These are phyloP conservation scores for Geotrichum candidum DNA, from an alignment of 1,139 yeast genomes.

Conservation along the genomic window DNA sequence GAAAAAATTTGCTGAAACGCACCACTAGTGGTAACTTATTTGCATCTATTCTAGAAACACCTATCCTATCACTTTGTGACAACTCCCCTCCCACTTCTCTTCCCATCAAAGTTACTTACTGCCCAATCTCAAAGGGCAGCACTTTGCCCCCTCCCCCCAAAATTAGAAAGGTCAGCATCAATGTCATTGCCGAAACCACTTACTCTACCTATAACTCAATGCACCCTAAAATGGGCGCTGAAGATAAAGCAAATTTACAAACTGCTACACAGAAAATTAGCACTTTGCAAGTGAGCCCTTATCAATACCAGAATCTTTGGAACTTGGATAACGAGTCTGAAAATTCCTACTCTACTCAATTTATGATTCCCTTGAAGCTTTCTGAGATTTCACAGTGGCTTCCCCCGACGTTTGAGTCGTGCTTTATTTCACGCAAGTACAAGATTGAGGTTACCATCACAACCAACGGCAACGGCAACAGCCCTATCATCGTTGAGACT, in stretches of 20 bases:
- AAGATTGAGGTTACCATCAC: not conserved
- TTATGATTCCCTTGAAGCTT: not conserved
- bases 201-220: constrained; percentile 9
- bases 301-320: constrained; percentile 1
- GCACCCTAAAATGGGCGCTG: not conserved
- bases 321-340: not conserved
- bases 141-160: constrained; percentile 2
- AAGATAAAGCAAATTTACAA: not conserved
- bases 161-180: constrained; percentile 1
- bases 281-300: not conserved
- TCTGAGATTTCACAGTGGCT: constrained; percentile 2
- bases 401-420: constrained; percentile 12
- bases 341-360: not conserved
- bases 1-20: constrained; percentile 1
- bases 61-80: not conserved
- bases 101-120: not conserved
- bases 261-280: not conserved
- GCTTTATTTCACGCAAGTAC: constrained; percentile 11
- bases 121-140: not conserved
- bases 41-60: constrained; percentile 1
- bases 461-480: not conserved
- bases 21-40: not conserved
- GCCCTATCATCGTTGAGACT: not conserved
- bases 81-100: not conserved
- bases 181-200: constrained; percentile 1